Evolutionary conservation across 495 filamentous ascomycete genomes (phyloP).

Genomic region (Xylaria curta): DNA sequence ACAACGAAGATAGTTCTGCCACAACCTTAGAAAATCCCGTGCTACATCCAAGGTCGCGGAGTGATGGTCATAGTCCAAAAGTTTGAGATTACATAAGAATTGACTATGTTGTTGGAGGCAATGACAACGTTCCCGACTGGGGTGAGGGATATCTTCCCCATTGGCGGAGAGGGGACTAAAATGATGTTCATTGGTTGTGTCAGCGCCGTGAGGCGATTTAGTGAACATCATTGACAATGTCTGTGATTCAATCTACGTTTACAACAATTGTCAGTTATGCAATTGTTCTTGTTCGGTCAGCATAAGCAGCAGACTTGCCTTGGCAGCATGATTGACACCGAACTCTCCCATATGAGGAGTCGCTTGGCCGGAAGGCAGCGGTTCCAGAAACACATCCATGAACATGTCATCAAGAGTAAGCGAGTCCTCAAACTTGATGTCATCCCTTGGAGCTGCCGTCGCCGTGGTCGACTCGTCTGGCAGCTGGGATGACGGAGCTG

Average conservation of each 20-base stretch:
- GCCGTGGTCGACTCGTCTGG: background rate
- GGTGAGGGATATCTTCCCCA: background rate
- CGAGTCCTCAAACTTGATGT: background rate
- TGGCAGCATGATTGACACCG: background rate
- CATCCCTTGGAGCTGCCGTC: background rate
- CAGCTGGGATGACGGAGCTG: background rate
- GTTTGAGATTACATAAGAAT: conserved; percentile 5
- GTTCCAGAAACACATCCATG: conserved; percentile 1
- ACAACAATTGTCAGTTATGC: background rate
- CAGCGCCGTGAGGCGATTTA: background rate
- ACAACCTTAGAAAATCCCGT: background rate
- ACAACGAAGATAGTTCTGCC: background rate
- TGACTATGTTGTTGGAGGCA: background rate
- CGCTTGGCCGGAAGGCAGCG: background rate
- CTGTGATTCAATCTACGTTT: background rate
- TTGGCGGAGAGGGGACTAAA: background rate
- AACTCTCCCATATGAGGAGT: background rate
- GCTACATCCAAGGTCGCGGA: background rate
- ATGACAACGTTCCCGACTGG: background rate
- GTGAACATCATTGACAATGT: background rate
- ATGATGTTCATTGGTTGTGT: background rate
- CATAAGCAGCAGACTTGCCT: conserved; percentile 3
- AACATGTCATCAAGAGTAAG: conserved; percentile 8
- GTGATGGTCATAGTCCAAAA: background rate
- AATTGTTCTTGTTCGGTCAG: background rate